phyloP scores from a whole-genome alignment of 192 early-diverging fungal genomes.

The Helicostylum pulchrum region DNA sequence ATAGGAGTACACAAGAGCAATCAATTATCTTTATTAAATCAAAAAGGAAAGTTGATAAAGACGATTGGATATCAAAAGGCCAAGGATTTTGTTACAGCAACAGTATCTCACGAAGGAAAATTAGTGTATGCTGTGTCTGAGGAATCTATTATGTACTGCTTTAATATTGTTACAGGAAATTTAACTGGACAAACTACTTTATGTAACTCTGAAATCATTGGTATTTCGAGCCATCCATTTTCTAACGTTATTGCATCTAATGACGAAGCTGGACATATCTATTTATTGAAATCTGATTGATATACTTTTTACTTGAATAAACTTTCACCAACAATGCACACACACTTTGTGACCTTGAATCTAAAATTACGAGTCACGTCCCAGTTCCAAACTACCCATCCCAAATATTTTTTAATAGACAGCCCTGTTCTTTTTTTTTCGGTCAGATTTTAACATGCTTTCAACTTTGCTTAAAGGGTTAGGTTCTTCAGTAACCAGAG shows the following conservation, averaged over 20 bases:
- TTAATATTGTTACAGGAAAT: slow-evolving; percentile 59
- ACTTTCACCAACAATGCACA: too few species aligned
- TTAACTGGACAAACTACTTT: slow-evolving; percentile 44
- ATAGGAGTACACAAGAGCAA: slow-evolving; percentile 77
- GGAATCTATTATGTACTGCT: slow-evolving; percentile 63
- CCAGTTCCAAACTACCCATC: neutral
- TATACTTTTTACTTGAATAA: too few species aligned
- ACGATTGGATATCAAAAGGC: slow-evolving; percentile 44
- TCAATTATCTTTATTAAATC: slow-evolving; percentile 61
- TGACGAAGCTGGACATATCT: slow-evolving; percentile 60
- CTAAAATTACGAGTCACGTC: too few species aligned
- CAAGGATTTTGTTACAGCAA: slow-evolving; percentile 52
- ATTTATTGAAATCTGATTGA: slow-evolving; percentile 49
- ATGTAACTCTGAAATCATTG: slow-evolving; percentile 65
- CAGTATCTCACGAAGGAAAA: slow-evolving; percentile 73
- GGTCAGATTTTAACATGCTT: neutral
- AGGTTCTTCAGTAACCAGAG: neutral
- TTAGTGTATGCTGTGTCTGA: slow-evolving; percentile 76
- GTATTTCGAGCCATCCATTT: slow-evolving; percentile 76
- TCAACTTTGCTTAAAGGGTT: slow-evolving; percentile 9
- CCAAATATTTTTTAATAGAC: slow-evolving; percentile 5
- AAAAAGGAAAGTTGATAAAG: slow-evolving; percentile 56
- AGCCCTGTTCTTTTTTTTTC: slow-evolving; percentile 15
- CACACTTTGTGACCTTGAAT: too few species aligned
- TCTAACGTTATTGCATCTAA: slow-evolving; percentile 72